Evolutionary conservation across 129 eudicot genomes (phyloP), one percentile per base, ranked within the genome.

Genomic region (Gnaphalium uliginosum): DNA sequence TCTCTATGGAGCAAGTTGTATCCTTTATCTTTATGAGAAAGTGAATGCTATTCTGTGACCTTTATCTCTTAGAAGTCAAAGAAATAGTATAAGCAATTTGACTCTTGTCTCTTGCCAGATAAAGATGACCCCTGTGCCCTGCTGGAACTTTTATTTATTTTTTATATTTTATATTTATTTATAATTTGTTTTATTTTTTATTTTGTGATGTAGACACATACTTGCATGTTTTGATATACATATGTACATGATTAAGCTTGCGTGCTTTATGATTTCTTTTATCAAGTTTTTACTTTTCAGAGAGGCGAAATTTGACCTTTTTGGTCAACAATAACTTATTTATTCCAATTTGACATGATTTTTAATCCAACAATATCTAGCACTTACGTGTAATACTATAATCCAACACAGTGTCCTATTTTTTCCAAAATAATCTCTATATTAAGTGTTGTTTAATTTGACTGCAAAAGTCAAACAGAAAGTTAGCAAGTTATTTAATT

Each of bases 251-350:
- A 64, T 30, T 29, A 14, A 64, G 69, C 17, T 64, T 30, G 69
- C 6, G 23, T 62, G 23, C 7, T 7, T 17, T 65, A 32, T 65
- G 69, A 27, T 65, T 65, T 65, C 10, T 32, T 39, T 27, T 65
- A 11, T 65, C 48, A 65, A 10, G 14, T 39, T 39, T 29, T 29
- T 29, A 29, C 32, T 29, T 29, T 39, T 9, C 46, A 39, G 8
- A 13, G 25, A 5, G 69, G 48, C 21, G 15, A 26, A 10, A 30
- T 32, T 65, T 65, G 43, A 65, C 41, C 5, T 33, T 33, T 37
- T 21, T 35, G 46, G 71, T 66, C 71, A 66, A 33, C 17, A 66
- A 10, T 35, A 13, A 66, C 71, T 66, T 53, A 5, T 17, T 53
- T 17, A 53, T 53, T 53, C 24, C 59, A 53, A 53, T 17, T 46